Evolutionary conservation across 2,329 filamentous ascomycete genomes (phyloP).

Genomic region (Aspergillus sp.): DNA sequence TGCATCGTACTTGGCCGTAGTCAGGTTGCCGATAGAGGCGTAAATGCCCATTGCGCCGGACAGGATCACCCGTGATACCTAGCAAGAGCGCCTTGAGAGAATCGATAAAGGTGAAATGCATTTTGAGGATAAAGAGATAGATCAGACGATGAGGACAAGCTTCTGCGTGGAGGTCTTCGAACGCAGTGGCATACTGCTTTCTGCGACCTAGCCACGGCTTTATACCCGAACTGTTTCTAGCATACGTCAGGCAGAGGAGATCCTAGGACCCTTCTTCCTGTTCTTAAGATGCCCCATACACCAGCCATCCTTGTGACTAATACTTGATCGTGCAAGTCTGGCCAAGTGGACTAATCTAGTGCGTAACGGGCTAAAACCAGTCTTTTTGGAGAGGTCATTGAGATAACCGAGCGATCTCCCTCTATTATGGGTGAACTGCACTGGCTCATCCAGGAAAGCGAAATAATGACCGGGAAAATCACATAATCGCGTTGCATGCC

Average conservation of each 20-base stretch:
- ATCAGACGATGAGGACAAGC: slow-evolving; percentile 1
- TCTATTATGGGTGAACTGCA: too few species aligned
- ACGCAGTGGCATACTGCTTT: slow-evolving; percentile 4
- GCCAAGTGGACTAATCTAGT: too few species aligned
- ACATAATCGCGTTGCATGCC: too few species aligned
- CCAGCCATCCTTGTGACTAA: too few species aligned
- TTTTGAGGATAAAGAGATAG: slow-evolving; percentile 2
- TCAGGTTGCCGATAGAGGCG: slow-evolving; percentile 1
- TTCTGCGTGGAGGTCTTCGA: slow-evolving; percentile 1
- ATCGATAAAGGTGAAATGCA: slow-evolving; percentile 4
- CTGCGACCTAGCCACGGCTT: neutral
- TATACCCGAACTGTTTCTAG: neutral
- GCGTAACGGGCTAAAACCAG: too few species aligned
- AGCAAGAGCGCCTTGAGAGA: neutral
- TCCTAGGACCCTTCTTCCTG: neutral
- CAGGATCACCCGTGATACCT: neutral
- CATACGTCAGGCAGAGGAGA: neutral
- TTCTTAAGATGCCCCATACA: neutral
- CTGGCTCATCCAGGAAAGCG: too few species aligned
- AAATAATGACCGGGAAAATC: too few species aligned
- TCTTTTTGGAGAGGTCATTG: too few species aligned
- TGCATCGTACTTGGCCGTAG: slow-evolving; percentile 2
- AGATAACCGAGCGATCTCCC: too few species aligned
- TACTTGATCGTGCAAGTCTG: neutral
- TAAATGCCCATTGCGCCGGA: slow-evolving; percentile 1